These are phyloP conservation scores for Ailanthus altissimus DNA, from an alignment of 345 rosid genomes.

Conservation along the genomic window DNA sequence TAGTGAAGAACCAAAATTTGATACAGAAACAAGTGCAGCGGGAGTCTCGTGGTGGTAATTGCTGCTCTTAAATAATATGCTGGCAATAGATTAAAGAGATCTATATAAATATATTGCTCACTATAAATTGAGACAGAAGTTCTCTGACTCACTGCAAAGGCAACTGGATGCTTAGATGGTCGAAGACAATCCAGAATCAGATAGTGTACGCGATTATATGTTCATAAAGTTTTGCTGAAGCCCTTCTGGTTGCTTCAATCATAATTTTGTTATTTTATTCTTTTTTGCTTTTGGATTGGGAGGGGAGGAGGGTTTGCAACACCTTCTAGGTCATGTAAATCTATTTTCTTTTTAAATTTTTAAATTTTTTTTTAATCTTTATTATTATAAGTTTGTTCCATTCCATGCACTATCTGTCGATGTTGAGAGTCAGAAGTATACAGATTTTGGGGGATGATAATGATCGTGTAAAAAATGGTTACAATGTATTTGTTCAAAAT, in stretches of 20 bases:
- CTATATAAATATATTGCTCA: background rate
- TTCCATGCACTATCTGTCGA: background rate
- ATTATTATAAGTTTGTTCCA: background rate
- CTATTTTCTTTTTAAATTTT: background rate
- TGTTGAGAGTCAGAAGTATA: conserved; percentile 4
- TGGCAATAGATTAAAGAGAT: background rate
- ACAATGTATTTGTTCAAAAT: background rate
- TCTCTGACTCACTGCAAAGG: background rate
- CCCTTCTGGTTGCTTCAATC: background rate
- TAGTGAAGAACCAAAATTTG: conserved; percentile 50
- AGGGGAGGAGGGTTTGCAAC: background rate
- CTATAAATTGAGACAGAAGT: conserved; percentile 8
- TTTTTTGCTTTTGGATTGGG: background rate
- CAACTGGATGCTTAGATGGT: background rate
- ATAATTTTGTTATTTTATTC: no score
- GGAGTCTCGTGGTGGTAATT: conserved; percentile 38
- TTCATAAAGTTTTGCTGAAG: background rate
- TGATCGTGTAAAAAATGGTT: background rate
- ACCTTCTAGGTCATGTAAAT: background rate
- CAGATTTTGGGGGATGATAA: conserved; percentile 8
- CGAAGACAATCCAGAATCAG: background rate
- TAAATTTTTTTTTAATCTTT: background rate
- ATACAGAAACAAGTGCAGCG: conserved; percentile 43
- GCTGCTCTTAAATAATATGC: conserved; percentile 47
- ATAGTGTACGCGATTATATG: background rate